phyloP scores from a whole-genome alignment of 140 eudicot genomes.

The Senecio squalidus region DNA sequence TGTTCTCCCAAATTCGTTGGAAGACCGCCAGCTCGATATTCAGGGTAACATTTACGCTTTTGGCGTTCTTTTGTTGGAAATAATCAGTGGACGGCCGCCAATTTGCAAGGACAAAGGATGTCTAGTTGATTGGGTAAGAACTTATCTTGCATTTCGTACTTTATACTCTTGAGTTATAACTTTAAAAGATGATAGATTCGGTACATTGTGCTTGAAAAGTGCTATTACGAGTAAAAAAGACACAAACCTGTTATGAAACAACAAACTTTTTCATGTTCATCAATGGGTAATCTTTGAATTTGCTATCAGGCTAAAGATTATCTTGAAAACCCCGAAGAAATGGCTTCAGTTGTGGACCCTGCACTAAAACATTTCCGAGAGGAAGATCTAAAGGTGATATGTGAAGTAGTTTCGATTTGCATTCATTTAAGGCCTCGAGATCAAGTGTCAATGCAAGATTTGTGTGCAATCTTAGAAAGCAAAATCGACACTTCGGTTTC shows the following conservation, averaged over 20 bases:
- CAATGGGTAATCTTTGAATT: not conserved
- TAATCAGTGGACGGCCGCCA: slow-evolving; percentile 87
- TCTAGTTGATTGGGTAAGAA: slow-evolving; percentile 88
- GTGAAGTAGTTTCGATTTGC: slow-evolving; percentile 67
- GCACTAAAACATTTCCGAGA: slow-evolving; percentile 61
- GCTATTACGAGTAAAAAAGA: not conserved
- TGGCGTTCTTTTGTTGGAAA: slow-evolving; percentile 82
- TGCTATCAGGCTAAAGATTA: slow-evolving; percentile 70
- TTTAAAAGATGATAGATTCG: not conserved
- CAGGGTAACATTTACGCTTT: slow-evolving; percentile 82
- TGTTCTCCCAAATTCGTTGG: slow-evolving; percentile 65
- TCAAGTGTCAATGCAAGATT: slow-evolving; percentile 59
- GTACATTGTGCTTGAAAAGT: slow-evolving; percentile 6
- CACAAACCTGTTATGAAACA: slow-evolving; percentile 1
- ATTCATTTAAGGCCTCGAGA: slow-evolving; percentile 40
- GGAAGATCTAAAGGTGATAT: slow-evolving; percentile 70
- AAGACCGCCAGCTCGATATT: slow-evolving; percentile 63
- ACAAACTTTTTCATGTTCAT: not conserved
- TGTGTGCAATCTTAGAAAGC: slow-evolving; percentile 68
- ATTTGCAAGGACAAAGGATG: slow-evolving; percentile 72
- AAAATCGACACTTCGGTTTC: slow-evolving; percentile 72
- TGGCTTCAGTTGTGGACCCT: slow-evolving; percentile 72
- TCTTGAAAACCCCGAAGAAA: slow-evolving; percentile 61
- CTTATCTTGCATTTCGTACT: slow-evolving; percentile 20
- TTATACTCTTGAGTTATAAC: not conserved